Base-by-base conservation (phyloP, 768 basidiomycete species). In the Psilocybe azurescens region DNA sequence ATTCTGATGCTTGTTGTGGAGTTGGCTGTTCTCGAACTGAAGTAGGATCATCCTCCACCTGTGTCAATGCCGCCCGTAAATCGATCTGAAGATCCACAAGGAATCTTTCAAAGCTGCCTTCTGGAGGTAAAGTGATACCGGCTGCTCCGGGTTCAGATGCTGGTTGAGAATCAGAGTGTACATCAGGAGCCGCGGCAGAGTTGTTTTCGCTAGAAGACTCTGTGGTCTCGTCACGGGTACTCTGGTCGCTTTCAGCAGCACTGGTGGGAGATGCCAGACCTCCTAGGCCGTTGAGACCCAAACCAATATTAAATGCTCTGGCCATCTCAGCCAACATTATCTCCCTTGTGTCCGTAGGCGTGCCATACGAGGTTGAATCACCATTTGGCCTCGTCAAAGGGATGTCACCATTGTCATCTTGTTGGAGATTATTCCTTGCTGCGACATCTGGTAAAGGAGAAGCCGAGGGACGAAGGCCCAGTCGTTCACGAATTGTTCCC, bases 271-370 rank as follows among this genome's bases (percentile, higher is more conserved):
- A 51, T 29, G 64, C 49, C 36, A 60, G 33, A 32, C 62, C 65
- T 20, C 67, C 64, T 36, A 74, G 67, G 3, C 68, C 71, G 52
- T 73, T 76, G 58, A 86, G 70, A 4, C 86, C 85, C 24, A 93
- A 79, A 11, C 90, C 90, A 50, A 89, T 77, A 66, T 91, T 90
- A 69, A 93, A 89, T 8, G 90, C 91, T 30, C 91, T 79, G 28
- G 90, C 89, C 89, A 93, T 92, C 72, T 93, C 91, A 0, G 88
- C 85, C 52, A 93, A 79, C 83, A 93, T 89, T 50, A 86, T 74
- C 66, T 91, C 88, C 47, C 90, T 73, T 56, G 89, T 84, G 71
- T 90, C 85, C 49, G 76, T 71, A 14, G 75, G 63, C 7, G 68
- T 57, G 3, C 47, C 62, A n/a, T 59, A 53, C 47, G 46, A 20